Conservation (phyloP, 2,329 filamentous ascomycete genomes). For the Lachnum nothofagi region DNA sequence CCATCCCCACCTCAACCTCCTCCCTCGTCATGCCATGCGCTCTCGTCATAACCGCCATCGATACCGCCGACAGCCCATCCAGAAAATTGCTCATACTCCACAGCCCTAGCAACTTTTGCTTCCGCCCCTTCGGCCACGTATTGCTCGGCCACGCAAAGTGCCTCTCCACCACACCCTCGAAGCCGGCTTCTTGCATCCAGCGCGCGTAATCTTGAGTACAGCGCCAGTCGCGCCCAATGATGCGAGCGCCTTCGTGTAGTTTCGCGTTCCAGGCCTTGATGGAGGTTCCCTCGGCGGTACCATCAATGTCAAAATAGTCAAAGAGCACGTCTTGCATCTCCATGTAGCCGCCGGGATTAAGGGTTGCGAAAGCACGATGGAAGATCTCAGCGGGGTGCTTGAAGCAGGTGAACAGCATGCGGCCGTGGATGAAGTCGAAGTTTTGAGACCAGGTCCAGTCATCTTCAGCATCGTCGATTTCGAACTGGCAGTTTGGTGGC, state of each 20-base stretch:
- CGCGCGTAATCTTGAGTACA: conserved; percentile 32
- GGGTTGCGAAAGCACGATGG: conserved; percentile 8
- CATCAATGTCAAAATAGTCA: conserved; percentile 5
- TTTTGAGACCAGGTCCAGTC: conserved; percentile 11
- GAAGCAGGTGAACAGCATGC: conserved; percentile 13
- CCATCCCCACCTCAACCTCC: conserved; percentile 36
- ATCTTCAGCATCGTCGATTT: conserved; percentile 47
- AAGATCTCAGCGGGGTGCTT: not conserved
- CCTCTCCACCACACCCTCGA: conserved; percentile 45
- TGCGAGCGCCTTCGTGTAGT: conserved; percentile 11
- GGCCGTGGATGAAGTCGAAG: conserved; percentile 15
- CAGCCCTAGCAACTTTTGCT: conserved; percentile 46
- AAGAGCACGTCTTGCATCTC: conserved; percentile 31
- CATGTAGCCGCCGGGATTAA: conserved; percentile 41
- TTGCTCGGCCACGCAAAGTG: conserved; percentile 47
- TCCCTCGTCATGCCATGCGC: conserved; percentile 36
- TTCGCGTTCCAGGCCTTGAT: conserved; percentile 20
- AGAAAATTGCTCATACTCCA: conserved; percentile 23
- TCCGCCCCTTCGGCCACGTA: conserved; percentile 47
- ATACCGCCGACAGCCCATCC: conserved; percentile 23
- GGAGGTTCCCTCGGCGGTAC: conserved; percentile 4
- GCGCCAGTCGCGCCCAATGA: conserved; percentile 17
- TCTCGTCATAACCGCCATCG: conserved; percentile 35
- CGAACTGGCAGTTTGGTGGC: conserved; percentile 46
- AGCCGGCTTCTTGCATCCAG: conserved; percentile 47